Percentiles rank a stretch among this genome's conserved stretches.
Conservation (phyloP, 2,329 filamentous ascomycete genomes). For the Simplicillium aogashimaense region DNA sequence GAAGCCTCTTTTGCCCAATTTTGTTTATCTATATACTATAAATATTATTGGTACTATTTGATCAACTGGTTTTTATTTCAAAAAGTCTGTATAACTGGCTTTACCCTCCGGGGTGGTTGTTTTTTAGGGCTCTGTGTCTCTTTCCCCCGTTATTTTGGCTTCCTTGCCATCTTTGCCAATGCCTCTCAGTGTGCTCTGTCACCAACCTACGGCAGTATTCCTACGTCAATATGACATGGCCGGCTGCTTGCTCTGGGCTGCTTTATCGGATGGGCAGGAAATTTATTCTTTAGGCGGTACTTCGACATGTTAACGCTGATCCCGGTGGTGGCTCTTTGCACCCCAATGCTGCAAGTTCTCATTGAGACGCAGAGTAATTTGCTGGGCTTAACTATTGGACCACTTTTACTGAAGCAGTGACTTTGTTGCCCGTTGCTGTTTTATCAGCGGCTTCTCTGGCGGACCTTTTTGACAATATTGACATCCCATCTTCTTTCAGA, state of each 20-base stretch:
- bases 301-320: conserved; percentile 46
- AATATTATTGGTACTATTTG: too few species aligned
- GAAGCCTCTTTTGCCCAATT: too few species aligned
- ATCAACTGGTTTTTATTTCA: too few species aligned
- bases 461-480: conserved; percentile 51
- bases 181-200: conserved; percentile 69
- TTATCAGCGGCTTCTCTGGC: conserved; percentile 55
- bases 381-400: conserved; percentile 63
- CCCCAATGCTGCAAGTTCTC: conserved; percentile 63
- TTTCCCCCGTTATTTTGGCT: too few species aligned
- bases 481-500: conserved; percentile 30
- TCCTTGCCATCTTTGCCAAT: conserved; percentile 51
- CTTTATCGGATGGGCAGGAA: conserved; percentile 63
- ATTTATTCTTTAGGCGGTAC: conserved; percentile 40
- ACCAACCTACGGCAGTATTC: conserved; percentile 81
- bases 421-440: conserved; percentile 59
- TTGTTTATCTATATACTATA: too few species aligned
- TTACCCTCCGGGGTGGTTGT: too few species aligned
- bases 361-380: conserved; percentile 56
- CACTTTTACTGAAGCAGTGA: conserved; percentile 65
- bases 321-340: conserved; percentile 65
- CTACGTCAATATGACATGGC: conserved; percentile 62
- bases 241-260: conserved; percentile 55
- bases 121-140: too few species aligned
- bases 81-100: too few species aligned